Percentiles rank a stretch among this genome's conserved stretches.
Conservation (phyloP, 1,284 basidiomycete genomes). For the Leccinum solheimii region DNA sequence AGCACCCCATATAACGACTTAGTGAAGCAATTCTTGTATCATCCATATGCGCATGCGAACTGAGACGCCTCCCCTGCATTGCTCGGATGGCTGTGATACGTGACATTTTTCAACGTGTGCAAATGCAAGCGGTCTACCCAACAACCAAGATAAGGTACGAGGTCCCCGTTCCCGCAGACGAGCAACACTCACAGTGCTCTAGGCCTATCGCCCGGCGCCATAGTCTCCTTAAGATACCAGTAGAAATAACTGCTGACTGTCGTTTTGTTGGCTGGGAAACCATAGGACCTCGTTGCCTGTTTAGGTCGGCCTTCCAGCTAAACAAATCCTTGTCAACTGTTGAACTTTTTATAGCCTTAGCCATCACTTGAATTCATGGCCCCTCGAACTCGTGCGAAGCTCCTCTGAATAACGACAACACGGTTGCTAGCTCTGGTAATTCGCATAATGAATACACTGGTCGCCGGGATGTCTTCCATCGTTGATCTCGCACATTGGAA, state of each 20-base stretch:
- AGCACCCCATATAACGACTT: background rate
- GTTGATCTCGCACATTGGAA: background rate
- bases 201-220: background rate
- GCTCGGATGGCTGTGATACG: background rate
- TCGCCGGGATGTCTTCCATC: background rate
- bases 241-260: constrained; percentile 1
- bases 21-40: background rate
- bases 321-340: background rate
- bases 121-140: background rate
- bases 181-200: constrained; percentile 4
- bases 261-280: background rate
- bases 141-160: constrained; percentile 4
- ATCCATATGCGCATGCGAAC: background rate
- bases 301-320: background rate
- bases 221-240: constrained; percentile 4
- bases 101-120: background rate
- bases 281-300: background rate
- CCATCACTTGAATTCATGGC: background rate
- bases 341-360: background rate
- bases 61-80: background rate
- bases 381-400: background rate
- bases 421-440: background rate
- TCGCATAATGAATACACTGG: background rate
- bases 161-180: constrained; percentile 2
- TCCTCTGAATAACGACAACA: constrained; percentile 4